A percentile compares a stretch with the other conserved stretches of the same genome.
These are phyloP conservation scores for Penicillium arizonense DNA, from an alignment of 495 filamentous ascomycete species.

Conservation along the genomic window DNA sequence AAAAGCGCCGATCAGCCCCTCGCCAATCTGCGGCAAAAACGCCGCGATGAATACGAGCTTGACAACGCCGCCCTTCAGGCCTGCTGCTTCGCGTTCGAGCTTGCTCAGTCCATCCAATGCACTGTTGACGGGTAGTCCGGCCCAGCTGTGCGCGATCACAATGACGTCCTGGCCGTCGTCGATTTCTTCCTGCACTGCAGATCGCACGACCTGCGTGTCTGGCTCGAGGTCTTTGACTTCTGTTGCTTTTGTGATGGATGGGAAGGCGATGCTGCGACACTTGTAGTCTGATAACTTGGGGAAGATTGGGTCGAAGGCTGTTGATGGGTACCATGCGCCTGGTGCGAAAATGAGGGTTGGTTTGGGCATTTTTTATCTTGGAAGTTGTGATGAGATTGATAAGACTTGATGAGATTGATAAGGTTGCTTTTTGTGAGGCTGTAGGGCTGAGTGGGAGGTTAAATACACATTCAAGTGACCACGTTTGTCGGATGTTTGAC, in stretches of 20 bases:
- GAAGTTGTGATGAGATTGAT: too few relatives aligned
- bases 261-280: constrained; percentile 29
- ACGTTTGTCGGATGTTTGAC: too few relatives aligned
- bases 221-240: constrained; percentile 24
- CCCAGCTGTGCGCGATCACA: constrained; percentile 45
- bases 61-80: constrained; percentile 42
- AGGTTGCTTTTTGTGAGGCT: too few relatives aligned
- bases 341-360: constrained; percentile 35
- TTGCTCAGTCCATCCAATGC: constrained; percentile 48
- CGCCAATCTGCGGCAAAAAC: constrained; percentile 36
- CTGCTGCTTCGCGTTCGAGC: constrained; percentile 25
- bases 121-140: constrained; percentile 48
- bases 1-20: constrained; percentile 35
- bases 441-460: too few relatives aligned
- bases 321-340: constrained; percentile 38
- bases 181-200: constrained; percentile 23
- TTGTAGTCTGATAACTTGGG: constrained; percentile 21
- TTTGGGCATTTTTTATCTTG: constrained; percentile 20
- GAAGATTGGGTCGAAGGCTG: constrained; percentile 29
- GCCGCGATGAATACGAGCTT: constrained; percentile 45
- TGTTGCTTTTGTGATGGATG: constrained; percentile 29
- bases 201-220: constrained; percentile 30
- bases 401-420: too few relatives aligned
- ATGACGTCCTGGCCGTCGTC: constrained; percentile 34
- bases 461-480: too few relatives aligned